These are phyloP conservation scores for Globisporangium yorkense DNA, from an alignment of 352 stramenopile genomes.

Conservation along the genomic window DNA sequence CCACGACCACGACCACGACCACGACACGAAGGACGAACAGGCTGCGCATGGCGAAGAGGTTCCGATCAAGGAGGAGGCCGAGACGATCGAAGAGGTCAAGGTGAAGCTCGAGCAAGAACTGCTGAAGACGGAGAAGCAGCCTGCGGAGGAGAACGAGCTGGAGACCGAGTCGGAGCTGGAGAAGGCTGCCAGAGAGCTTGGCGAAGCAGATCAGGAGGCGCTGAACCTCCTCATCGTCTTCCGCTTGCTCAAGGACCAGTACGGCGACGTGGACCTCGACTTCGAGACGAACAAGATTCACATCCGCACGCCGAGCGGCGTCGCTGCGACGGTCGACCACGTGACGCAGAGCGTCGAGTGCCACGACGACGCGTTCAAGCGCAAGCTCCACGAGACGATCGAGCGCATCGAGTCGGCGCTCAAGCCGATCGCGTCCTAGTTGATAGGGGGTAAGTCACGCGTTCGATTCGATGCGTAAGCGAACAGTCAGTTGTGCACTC, in stretches of 20 bases:
- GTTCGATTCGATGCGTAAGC: not conserved
- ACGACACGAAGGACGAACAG: conserved; percentile 6
- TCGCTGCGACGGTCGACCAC: conserved; percentile 62
- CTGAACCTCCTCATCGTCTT: conserved; percentile 83
- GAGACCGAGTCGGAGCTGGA: conserved; percentile 32
- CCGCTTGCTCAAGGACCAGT: conserved; percentile 82
- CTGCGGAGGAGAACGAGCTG: not conserved
- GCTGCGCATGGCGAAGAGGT: conserved; percentile 16
- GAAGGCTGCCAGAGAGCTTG: conserved; percentile 59
- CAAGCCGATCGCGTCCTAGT: conserved; percentile 54
- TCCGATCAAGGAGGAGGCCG: conserved; percentile 17
- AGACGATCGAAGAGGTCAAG: conserved; percentile 13
- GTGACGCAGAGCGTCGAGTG: conserved; percentile 59
- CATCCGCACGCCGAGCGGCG: conserved; percentile 69
- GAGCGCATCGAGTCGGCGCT: conserved; percentile 60
- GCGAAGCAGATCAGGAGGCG: conserved; percentile 67
- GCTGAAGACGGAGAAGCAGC: conserved; percentile 19
- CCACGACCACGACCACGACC: too few relatives aligned
- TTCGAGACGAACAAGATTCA: conserved; percentile 88
- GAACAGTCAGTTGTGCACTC: not conserved
- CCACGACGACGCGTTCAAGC: conserved; percentile 56
- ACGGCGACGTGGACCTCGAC: conserved; percentile 77
- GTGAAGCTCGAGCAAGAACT: conserved; percentile 12
- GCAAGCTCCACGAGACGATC: conserved; percentile 65
- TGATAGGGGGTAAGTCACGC: not conserved